A percentile compares a stretch with the other conserved stretches of the same genome.
Evolutionary conservation across 805 yeast species (phyloP).

Genomic region (Maudiozyma bulderi): DNA sequence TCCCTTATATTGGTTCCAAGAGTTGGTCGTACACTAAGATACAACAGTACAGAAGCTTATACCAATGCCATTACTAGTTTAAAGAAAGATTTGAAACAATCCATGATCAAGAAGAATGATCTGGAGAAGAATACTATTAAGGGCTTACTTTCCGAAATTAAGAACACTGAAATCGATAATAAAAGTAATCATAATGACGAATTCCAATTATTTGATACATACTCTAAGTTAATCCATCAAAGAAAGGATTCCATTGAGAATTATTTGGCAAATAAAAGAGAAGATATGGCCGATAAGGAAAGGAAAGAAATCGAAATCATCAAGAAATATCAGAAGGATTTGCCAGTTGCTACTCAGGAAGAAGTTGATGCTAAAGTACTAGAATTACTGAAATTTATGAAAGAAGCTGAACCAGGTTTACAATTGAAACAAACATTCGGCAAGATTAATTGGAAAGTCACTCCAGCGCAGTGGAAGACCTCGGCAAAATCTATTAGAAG

Average conservation of each 20-base stretch:
- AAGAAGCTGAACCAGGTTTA: slow-evolving; percentile 13
- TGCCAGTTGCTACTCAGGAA: slow-evolving; percentile 42
- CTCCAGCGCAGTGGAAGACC: slow-evolving; percentile 32
- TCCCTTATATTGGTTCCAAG: background rate
- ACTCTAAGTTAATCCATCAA: slow-evolving; percentile 39
- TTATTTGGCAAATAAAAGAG: slow-evolving; percentile 37
- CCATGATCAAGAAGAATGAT: slow-evolving; percentile 39
- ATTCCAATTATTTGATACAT: slow-evolving; percentile 29
- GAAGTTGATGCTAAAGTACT: slow-evolving; percentile 32
- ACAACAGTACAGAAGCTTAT: slow-evolving; percentile 31
- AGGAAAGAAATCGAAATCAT: slow-evolving; percentile 36
- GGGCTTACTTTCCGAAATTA: slow-evolving; percentile 34
- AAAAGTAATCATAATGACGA: slow-evolving; percentile 24
- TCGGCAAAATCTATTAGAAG: slow-evolving; percentile 26
- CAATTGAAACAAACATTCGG: slow-evolving; percentile 27
- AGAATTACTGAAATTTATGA: slow-evolving; percentile 17
- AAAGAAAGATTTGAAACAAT: slow-evolving; percentile 37
- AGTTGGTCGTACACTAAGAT: slow-evolving; percentile 14
- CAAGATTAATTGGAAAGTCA: slow-evolving; percentile 26
- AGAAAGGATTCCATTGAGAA: slow-evolving; percentile 42
- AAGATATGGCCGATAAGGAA: slow-evolving; percentile 48
- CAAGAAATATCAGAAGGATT: slow-evolving; percentile 28
- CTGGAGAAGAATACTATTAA: slow-evolving; percentile 37
- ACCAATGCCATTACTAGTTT: slow-evolving; percentile 26
- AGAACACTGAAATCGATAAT: slow-evolving; percentile 36